phyloP scores from a whole-genome alignment of 768 basidiomycete genomes.

The Wakefieldia striispora region DNA sequence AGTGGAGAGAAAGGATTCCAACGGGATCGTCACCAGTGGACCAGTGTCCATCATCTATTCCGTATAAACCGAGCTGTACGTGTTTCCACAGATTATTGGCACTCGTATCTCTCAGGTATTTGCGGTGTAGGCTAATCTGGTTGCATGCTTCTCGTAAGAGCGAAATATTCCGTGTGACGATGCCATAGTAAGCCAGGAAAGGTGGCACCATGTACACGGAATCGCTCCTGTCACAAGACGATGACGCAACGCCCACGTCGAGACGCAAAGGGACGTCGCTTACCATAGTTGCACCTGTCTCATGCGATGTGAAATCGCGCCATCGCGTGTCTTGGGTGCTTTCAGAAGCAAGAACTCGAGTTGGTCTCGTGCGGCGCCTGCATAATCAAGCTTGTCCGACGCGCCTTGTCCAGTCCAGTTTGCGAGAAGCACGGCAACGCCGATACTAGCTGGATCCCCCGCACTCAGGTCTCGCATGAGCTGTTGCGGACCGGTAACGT shows the following conservation, averaged over 20 bases:
- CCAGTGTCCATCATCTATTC: constrained; percentile 72
- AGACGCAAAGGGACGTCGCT: background rate
- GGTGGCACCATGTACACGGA: constrained; percentile 86
- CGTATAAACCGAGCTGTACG: constrained; percentile 53
- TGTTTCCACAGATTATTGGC: constrained; percentile 73
- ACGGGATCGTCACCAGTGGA: constrained; percentile 54
- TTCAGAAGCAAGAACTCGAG: constrained; percentile 55
- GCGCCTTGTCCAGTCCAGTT: constrained; percentile 45
- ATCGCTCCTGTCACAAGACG: constrained; percentile 54
- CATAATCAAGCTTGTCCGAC: constrained; percentile 51
- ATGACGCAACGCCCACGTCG: background rate
- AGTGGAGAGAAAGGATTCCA: background rate
- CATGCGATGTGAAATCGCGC: constrained; percentile 78
- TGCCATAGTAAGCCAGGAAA: constrained; percentile 84
- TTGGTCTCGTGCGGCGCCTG: constrained; percentile 62
- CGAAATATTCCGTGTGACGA: constrained; percentile 51
- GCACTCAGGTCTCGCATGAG: constrained; percentile 60
- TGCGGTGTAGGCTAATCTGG: constrained; percentile 71
- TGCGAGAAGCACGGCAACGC: constrained; percentile 64
- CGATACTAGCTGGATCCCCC: constrained; percentile 78
- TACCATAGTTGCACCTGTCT: constrained; percentile 73
- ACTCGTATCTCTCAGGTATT: constrained; percentile 51
- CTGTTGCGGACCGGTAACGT: constrained; percentile 51
- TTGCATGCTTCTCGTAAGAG: constrained; percentile 63
- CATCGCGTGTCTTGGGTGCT: constrained; percentile 65